Conservation (phyloP, 2,329 filamentous ascomycete species). For the Alternaria dauci region DNA sequence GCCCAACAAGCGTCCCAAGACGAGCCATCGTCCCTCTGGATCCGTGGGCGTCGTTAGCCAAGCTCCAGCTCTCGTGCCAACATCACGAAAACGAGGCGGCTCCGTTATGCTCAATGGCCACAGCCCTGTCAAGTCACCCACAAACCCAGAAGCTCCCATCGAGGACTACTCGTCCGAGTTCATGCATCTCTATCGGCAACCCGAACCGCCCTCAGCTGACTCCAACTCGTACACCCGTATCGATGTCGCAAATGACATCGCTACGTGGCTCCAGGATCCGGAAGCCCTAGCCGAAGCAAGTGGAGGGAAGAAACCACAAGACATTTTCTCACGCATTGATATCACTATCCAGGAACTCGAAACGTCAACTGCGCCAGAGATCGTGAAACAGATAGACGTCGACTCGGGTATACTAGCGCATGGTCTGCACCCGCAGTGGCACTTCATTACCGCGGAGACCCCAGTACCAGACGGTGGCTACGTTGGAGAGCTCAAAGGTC, state of each 20-base stretch:
- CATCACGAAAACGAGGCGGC: constrained; percentile 67
- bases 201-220: constrained; percentile 63
- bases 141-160: constrained; percentile 69
- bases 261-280: constrained; percentile 79
- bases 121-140: constrained; percentile 80
- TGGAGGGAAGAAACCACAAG: constrained; percentile 67
- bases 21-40: constrained; percentile 78
- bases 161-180: constrained; percentile 80
- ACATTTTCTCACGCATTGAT: constrained; percentile 74
- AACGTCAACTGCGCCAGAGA: constrained; percentile 58
- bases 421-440: constrained; percentile 73
- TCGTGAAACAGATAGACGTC: constrained; percentile 63
- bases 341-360: constrained; percentile 63
- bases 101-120: constrained; percentile 67
- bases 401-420: constrained; percentile 58
- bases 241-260: constrained; percentile 75
- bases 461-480: constrained; percentile 62
- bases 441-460: constrained; percentile 67
- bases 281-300: constrained; percentile 73
- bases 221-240: constrained; percentile 83
- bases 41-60: constrained; percentile 75
- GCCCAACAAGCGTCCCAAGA: constrained; percentile 80
- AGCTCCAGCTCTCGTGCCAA: constrained; percentile 70
- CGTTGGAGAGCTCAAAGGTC: constrained; percentile 75
- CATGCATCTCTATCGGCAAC: constrained; percentile 74